phyloP scores from a whole-genome alignment of 305 asterid species.

The Petunia hybrid region DNA sequence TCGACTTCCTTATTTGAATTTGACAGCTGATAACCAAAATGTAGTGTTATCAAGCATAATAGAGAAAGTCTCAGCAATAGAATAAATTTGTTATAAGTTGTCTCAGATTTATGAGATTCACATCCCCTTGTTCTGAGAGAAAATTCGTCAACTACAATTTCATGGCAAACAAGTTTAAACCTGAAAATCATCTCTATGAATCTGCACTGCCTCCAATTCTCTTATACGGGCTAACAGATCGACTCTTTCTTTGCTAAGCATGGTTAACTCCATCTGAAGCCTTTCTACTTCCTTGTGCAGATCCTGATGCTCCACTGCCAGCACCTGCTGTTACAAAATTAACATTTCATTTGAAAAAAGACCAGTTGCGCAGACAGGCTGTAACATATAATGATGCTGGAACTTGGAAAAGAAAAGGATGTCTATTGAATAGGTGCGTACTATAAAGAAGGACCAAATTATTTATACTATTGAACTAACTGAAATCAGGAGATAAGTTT shows the following conservation, averaged over 20 bases:
- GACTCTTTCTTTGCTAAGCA: conserved; percentile 59
- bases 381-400: conserved; percentile 31
- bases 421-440: background rate
- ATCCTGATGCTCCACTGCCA: conserved; percentile 40
- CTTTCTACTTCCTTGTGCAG: conserved; percentile 54
- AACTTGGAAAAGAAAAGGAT: conserved; percentile 10
- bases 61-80: conserved; percentile 21
- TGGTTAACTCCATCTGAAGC: conserved; percentile 58
- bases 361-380: conserved; percentile 30
- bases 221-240: conserved; percentile 47
- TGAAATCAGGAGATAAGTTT: conserved; percentile 8
- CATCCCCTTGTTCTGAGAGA: conserved; percentile 2
- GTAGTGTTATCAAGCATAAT: conserved; percentile 33
- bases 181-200: conserved; percentile 51
- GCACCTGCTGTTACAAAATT: conserved; percentile 42
- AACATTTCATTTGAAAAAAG: conserved; percentile 41
- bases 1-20: conserved; percentile 50
- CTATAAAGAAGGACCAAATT: conserved; percentile 11
- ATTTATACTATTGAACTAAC: conserved; percentile 13
- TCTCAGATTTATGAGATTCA: conserved; percentile 19
- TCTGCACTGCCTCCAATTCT: conserved; percentile 48
- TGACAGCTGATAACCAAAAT: conserved; percentile 40
- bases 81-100: background rate
- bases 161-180: conserved; percentile 43
- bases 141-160: conserved; percentile 26